A percentile compares a stretch with the other conserved stretches of the same genome.
Evolutionary conservation across 768 basidiomycete species (phyloP).

Genomic region (Stropharia rugosoannulata): DNA sequence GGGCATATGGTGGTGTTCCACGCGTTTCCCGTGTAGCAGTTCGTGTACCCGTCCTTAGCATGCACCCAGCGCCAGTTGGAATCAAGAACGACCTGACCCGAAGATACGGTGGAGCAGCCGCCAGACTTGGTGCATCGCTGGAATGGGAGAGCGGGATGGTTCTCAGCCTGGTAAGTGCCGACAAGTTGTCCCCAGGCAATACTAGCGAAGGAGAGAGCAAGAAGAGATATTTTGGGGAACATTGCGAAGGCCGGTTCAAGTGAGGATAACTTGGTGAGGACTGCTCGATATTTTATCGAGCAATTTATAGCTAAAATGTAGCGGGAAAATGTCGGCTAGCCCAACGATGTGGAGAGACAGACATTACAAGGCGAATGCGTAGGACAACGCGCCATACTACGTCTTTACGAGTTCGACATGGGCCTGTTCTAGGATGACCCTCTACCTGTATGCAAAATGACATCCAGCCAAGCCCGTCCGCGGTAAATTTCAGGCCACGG

Average conservation of each 20-base stretch:
- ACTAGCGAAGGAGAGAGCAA: constrained; percentile 31
- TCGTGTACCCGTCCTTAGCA: constrained; percentile 30
- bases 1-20: constrained; percentile 55
- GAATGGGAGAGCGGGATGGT: constrained; percentile 44
- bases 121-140: constrained; percentile 44
- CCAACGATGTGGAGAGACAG: too few species aligned
- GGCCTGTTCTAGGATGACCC: too few species aligned
- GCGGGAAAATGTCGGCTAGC: constrained; percentile 3
- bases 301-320: constrained; percentile 1
- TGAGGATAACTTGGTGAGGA: constrained; percentile 4
- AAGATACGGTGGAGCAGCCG: constrained; percentile 31
- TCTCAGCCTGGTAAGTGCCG: constrained; percentile 47
- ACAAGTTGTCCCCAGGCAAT: constrained; percentile 47
- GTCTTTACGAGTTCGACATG: too few species aligned
- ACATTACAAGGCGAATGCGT: too few species aligned
- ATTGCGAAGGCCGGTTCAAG: constrained; percentile 18
- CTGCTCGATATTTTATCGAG: not conserved
- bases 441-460: too few species aligned
- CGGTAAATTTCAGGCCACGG: too few species aligned
- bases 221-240: constrained; percentile 34
- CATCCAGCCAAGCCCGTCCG: too few species aligned
- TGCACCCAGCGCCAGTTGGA: constrained; percentile 56
- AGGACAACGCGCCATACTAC: too few species aligned
- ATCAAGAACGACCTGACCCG: constrained; percentile 43
- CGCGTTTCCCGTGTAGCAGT: constrained; percentile 57